Evolutionary conservation across 768 basidiomycete species (phyloP).

Genomic region (Lactarius hengduanensis): DNA sequence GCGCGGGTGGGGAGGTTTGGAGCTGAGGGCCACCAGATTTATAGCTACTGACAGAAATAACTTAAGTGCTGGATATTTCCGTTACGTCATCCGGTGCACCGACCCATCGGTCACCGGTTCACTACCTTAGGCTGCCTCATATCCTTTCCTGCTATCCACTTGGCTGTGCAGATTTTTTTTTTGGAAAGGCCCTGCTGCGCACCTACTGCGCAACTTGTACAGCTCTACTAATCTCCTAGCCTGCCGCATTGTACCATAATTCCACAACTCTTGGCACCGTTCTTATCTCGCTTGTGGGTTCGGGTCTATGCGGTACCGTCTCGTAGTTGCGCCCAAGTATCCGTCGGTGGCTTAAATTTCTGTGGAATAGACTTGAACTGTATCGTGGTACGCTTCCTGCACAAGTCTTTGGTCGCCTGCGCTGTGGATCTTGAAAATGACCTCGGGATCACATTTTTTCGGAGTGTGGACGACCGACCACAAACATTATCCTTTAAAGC

Average conservation of each 20-base stretch:
- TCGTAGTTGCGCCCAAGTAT: not conserved
- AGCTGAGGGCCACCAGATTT: not conserved
- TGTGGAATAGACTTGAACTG: not conserved
- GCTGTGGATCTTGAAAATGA: slow-evolving; percentile 12
- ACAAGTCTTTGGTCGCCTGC: not conserved
- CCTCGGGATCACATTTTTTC: not conserved
- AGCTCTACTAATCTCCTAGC: not conserved
- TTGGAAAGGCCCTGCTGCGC: not conserved
- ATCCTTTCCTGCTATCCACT: not conserved
- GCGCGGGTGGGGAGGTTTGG: not conserved
- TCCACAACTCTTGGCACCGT: not conserved
- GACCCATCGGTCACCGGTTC: not conserved
- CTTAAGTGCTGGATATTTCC: too few relatives aligned
- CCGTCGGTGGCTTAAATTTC: not conserved
- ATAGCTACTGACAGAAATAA: too few relatives aligned
- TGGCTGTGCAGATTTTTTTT: not conserved
- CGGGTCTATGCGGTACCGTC: too few relatives aligned
- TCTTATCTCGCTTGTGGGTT: too few relatives aligned
- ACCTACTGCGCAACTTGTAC: slow-evolving; percentile 1
- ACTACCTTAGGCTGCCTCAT: not conserved
- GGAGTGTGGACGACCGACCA: slow-evolving; percentile 9
- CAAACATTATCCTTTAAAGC: slow-evolving; percentile 10
- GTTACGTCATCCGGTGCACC: not conserved
- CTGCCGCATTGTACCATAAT: not conserved
- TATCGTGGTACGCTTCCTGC: not conserved